phyloP scores from a whole-genome alignment of 179 eudicot genomes.

The Sideroxylon spinosum region DNA sequence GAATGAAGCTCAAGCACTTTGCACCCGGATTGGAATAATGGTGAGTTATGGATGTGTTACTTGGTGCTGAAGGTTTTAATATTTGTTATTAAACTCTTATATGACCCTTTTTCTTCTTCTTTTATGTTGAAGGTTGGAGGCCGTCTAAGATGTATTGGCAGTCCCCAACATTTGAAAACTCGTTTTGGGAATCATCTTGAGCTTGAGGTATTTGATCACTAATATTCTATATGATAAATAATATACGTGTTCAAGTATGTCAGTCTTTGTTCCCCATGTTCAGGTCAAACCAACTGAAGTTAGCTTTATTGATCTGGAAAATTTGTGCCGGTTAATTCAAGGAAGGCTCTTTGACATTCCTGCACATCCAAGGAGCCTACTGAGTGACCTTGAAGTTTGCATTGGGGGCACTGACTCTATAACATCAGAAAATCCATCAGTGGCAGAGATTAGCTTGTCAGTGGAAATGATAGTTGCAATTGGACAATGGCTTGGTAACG shows the following conservation, averaged over 20 bases:
- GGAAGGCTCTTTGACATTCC: constrained; percentile 66
- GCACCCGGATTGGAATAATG: constrained; percentile 97
- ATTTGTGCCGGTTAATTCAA: constrained; percentile 61
- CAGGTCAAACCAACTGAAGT: constrained; percentile 94
- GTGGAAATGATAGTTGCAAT: constrained; percentile 57
- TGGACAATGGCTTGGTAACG: constrained; percentile 86
- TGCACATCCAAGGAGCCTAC: constrained; percentile 63
- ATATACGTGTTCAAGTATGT: neutral
- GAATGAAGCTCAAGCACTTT: constrained; percentile 99
- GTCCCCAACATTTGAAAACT: constrained; percentile 95
- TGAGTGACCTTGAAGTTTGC: constrained; percentile 75
- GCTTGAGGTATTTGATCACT: constrained; percentile 54
- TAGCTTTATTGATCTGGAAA: constrained; percentile 53
- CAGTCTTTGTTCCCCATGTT: constrained; percentile 12
- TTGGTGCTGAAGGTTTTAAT: constrained; percentile 6
- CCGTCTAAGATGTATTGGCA: constrained; percentile 81
- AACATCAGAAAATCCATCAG: constrained; percentile 46
- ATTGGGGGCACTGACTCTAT: constrained; percentile 53
- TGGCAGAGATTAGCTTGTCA: constrained; percentile 78
- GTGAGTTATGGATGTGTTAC: constrained; percentile 30
- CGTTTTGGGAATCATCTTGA: constrained; percentile 98
- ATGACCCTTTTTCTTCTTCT: neutral
- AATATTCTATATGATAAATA: neutral
- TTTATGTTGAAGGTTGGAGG: constrained; percentile 69
- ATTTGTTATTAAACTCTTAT: neutral